Conservation (phyloP, 805 yeast genomes). For the Lachancea cidri region DNA sequence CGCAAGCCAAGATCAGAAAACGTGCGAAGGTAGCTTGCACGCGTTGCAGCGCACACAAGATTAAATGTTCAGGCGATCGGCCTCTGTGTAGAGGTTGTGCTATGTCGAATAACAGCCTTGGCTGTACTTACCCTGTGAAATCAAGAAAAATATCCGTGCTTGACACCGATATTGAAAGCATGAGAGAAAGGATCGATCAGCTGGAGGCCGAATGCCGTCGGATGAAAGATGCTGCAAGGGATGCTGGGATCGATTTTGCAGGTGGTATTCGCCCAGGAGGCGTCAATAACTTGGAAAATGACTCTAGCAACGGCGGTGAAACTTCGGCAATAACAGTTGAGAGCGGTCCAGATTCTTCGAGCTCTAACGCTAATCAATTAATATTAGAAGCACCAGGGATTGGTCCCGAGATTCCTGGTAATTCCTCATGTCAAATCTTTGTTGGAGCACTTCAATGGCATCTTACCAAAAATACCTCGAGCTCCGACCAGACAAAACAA, state of each 20-base stretch:
- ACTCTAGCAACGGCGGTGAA: not conserved
- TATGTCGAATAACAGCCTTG: slow-evolving; percentile 3
- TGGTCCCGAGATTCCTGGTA: slow-evolving; percentile 5
- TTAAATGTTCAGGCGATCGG: slow-evolving; percentile 9
- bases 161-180: slow-evolving; percentile 9
- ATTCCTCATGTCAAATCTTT: slow-evolving; percentile 8
- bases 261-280: not conserved
- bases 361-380: not conserved
- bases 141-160: slow-evolving; percentile 8
- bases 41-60: slow-evolving; percentile 8
- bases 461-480: not conserved
- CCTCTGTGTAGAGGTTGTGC: slow-evolving; percentile 8
- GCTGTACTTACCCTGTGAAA: slow-evolving; percentile 5
- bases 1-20: slow-evolving; percentile 2
- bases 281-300: not conserved
- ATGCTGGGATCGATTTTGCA: not conserved
- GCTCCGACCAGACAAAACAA: not conserved
- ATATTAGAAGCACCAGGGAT: slow-evolving; percentile 3
- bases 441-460: slow-evolving; percentile 7
- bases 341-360: not conserved
- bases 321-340: not conserved
- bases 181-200: slow-evolving; percentile 14
- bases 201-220: slow-evolving; percentile 9
- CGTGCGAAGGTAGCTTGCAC: slow-evolving; percentile 6
- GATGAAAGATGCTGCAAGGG: not conserved